A percentile compares a stretch with the other conserved stretches of the same genome.
Conservation (phyloP, 2,329 filamentous ascomycete genomes). For the Pestalotiopsis sp. region DNA sequence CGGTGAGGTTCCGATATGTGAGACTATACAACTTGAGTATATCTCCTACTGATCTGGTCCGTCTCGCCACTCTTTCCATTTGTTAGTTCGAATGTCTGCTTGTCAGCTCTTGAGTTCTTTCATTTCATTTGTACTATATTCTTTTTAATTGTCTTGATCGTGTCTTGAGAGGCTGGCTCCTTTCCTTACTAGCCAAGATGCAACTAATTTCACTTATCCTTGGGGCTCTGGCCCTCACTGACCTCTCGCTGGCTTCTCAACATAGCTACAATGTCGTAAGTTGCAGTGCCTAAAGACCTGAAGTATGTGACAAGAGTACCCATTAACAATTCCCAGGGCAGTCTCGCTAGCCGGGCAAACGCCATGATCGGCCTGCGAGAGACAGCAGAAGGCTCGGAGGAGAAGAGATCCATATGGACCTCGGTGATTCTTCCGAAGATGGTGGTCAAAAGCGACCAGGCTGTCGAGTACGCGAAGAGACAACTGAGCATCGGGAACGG, state of each 20-base stretch:
- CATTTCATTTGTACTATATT: background rate
- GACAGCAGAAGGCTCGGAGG: background rate
- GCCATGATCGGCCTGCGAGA: constrained; percentile 8
- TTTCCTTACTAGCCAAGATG: constrained; percentile 15
- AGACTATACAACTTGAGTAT: background rate
- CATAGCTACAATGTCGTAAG: background rate
- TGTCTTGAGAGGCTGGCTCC: constrained; percentile 11
- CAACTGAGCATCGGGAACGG: background rate
- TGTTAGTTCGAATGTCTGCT: background rate
- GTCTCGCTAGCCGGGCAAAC: constrained; percentile 19
- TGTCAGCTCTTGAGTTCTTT: background rate
- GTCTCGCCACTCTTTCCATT: background rate
- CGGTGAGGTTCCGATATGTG: background rate
- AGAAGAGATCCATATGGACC: background rate
- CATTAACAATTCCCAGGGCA: constrained; percentile 13
- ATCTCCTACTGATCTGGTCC: background rate
- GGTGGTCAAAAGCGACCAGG: background rate
- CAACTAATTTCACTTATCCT: constrained; percentile 14
- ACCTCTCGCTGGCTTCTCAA: constrained; percentile 7
- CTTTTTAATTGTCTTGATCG: background rate
- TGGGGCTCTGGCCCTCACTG: constrained; percentile 13
- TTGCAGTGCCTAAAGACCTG: too few species aligned
- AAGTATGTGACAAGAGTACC: background rate
- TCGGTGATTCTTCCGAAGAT: constrained; percentile 1
- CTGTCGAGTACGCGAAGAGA: constrained; percentile 4